Evolutionary conservation across 805 yeast species (phyloP).

Genomic region (Wickerhamomyces sydowiorum): DNA sequence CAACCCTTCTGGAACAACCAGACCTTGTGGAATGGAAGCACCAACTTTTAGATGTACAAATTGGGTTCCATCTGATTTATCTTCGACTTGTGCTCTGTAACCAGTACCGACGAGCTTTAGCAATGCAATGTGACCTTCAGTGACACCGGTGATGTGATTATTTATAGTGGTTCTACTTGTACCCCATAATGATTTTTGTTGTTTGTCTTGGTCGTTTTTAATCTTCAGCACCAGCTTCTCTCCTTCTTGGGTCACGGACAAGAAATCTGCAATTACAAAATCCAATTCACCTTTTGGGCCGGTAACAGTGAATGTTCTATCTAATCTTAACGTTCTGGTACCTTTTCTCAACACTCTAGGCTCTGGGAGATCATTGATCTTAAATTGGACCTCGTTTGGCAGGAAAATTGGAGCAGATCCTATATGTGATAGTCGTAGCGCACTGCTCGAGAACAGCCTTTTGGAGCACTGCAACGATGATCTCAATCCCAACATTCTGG

Average conservation of each 20-base stretch:
- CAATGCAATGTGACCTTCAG: constrained; percentile 88
- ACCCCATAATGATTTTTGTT: constrained; percentile 93
- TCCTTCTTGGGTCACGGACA: constrained; percentile 36
- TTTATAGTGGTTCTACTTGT: constrained; percentile 75
- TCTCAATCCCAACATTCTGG: not conserved
- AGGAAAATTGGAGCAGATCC: constrained; percentile 76
- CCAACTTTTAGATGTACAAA: constrained; percentile 81
- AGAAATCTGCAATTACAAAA: constrained; percentile 68
- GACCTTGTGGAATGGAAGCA: constrained; percentile 72
- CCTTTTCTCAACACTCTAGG: constrained; percentile 67
- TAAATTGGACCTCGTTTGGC: constrained; percentile 52
- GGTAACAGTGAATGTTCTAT: constrained; percentile 50
- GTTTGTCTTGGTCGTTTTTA: constrained; percentile 46
- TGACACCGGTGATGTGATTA: constrained; percentile 80
- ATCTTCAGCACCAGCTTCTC: constrained; percentile 49
- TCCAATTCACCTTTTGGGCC: constrained; percentile 77
- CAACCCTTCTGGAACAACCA: constrained; percentile 72
- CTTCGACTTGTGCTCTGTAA: constrained; percentile 80
- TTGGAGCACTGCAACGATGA: constrained; percentile 4
- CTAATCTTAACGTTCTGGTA: constrained; percentile 47
- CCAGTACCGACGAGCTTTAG: constrained; percentile 95
- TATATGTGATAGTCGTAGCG: constrained; percentile 49
- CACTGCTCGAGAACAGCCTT: constrained; percentile 30
- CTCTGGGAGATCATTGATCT: constrained; percentile 40
- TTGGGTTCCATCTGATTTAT: constrained; percentile 34